Base-by-base conservation (phyloP, 176 grass and related monocot species). In the Saccharum spontaneum region DNA sequence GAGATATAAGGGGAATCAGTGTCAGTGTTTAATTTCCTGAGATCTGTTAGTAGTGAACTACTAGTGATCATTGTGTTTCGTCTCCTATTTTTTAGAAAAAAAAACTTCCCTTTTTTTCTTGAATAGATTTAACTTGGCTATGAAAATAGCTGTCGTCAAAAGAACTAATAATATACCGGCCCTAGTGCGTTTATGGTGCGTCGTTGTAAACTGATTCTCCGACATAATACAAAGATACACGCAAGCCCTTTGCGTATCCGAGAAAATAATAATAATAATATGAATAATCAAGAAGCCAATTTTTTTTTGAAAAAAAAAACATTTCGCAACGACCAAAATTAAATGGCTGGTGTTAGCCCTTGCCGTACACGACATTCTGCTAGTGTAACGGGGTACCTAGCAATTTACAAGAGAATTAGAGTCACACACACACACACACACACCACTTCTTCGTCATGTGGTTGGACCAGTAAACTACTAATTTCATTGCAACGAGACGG, bases 391-490 rank as follows among this genome's bases (percentile, higher is more conserved):
- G 5, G n/a, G 57, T 66, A 45, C 44, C 28, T 37, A 76, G 11
- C 30, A 80, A 67, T 36, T 66, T 67, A 67, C 30, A 28, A 30
- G 24, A 74, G 18, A 74, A 50, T 33, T 33, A 33, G 24, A 17
- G 10, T 45, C 44, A 22, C n/a, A 71, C 3, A 43, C 31, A 13
- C 2, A 61, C 16, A 9, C 8, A 65, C 6, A 37, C n/a, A n/a
- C 4, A 59, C 54, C 22, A 72, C 15, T 28, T 18, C 14, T 45
- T 36, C 5, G 12, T 24, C 66, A 66, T 50, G 82, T 84, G 44
- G 82, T 67, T 84, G 62, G 82, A 57, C 73, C 73, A 55, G n/a
- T 40, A 76, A 84, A 52, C 72, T 30, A 39, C 43, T 13, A 26
- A 76, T 28, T 30, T 69, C n/a, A 41, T 77, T 69, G 13, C 69